Evolutionary conservation across 768 basidiomycete genomes (phyloP).

Genomic region (Boletus pseudopeckii): DNA sequence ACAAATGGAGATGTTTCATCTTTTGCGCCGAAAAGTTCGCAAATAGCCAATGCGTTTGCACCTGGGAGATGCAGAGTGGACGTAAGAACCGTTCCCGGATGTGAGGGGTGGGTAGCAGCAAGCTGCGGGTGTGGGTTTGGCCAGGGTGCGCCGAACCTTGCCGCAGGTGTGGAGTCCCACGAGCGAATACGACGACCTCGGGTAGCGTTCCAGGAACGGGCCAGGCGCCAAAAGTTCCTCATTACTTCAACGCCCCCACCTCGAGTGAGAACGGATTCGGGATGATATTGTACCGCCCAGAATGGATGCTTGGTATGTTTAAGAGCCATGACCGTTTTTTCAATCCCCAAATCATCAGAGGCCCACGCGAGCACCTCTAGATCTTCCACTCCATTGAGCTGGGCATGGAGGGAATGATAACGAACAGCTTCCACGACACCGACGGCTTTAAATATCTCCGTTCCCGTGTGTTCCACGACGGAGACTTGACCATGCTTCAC

Average conservation of each 20-base stretch:
- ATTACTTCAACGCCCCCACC: slow-evolving; percentile 67
- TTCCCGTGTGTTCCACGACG: slow-evolving; percentile 52
- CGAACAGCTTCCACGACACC: slow-evolving; percentile 59
- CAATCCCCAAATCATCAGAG: slow-evolving; percentile 63
- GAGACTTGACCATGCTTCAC: slow-evolving; percentile 85
- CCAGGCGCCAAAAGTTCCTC: slow-evolving; percentile 71
- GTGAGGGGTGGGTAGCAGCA: slow-evolving; percentile 15
- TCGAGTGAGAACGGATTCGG: slow-evolving; percentile 74
- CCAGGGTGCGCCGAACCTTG: slow-evolving; percentile 54
- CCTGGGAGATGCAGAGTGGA: slow-evolving; percentile 41
- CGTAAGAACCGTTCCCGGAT: slow-evolving; percentile 34
- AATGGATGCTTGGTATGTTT: slow-evolving; percentile 65
- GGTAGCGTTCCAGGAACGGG: slow-evolving; percentile 51
- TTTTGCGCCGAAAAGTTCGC: slow-evolving; percentile 58
- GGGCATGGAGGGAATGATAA: slow-evolving; percentile 75
- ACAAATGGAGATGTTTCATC: slow-evolving; percentile 63
- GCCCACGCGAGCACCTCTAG: slow-evolving; percentile 72
- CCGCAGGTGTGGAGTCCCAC: slow-evolving; percentile 39
- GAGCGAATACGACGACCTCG: slow-evolving; percentile 36
- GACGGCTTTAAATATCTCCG: slow-evolving; percentile 60
- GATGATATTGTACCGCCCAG: slow-evolving; percentile 90
- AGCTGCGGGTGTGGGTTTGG: slow-evolving; percentile 39
- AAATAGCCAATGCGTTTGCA: slow-evolving; percentile 45
- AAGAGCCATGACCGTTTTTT: slow-evolving; percentile 69
- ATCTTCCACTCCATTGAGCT: slow-evolving; percentile 42